Base-by-base conservation (phyloP, 73 alveolate genomes). In the Paramecium sexaurelia region DNA sequence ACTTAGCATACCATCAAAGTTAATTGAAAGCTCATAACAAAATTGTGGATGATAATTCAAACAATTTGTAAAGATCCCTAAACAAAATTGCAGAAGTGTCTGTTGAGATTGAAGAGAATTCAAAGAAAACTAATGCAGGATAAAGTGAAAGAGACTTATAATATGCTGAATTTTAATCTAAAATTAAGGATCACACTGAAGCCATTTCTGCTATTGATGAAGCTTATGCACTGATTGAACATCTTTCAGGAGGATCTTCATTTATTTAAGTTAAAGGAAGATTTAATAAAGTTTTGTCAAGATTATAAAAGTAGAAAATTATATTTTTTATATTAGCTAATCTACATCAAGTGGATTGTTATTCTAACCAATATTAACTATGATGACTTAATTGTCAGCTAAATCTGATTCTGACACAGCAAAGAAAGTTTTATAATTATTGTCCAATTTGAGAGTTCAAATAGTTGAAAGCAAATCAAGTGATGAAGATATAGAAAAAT, bases 11-110 rank as follows among this genome's bases (percentile, higher is more conserved):
- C 19, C 90, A 78, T 43, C 17, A 32, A 40, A 78, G 90, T 78
- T 78, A 78, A 43, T 39, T 78, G 75, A 78, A 78, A 33, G 90
- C 90, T 45, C 90, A 78, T 43, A 29, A n/a, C n/a, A 78, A 45
- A 43, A 78, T 78, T 41, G 90, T 78, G 19, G 90, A 78, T 20
- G 90, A 78, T 13, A 78, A 78, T 22, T 17, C 68, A 37, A 78
- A 43, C 45, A 78, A 78, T 45, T 33, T 78, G 8, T 45, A 78
- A 43, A 37, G 90, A 20, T 39, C 90, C 2, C 51, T 78, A 24
- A 78, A 78, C 32, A 78, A 78, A 40, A 78, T 78, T 41, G 90
- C 90, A 24, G 90, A 78, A 6, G 90, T 78, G 15, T 78, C 90
- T 45, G 90, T 78, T 8, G 90, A 78, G 27, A 78, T 78, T 78